phyloP scores from a whole-genome alignment of 2,329 filamentous ascomycete genomes.

The Xylariaceae sp. region DNA sequence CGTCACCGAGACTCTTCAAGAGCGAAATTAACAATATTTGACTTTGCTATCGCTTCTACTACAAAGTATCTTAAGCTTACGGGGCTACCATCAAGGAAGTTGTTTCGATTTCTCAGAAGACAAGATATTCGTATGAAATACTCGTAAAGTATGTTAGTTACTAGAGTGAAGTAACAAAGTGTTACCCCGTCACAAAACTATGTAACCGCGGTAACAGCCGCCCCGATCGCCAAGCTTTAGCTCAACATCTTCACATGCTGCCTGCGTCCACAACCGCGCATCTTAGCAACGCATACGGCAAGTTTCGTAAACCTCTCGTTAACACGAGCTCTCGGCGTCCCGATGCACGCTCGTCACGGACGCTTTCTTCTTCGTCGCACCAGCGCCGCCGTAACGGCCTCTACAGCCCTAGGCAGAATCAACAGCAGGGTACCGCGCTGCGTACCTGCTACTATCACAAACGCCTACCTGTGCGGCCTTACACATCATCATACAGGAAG shows the following conservation, averaged over 20 bases:
- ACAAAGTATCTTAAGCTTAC: background rate
- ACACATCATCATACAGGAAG: conserved; percentile 7
- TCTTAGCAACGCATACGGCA: background rate
- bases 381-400: background rate
- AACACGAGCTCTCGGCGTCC: conserved; percentile 2
- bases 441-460: conserved; percentile 2
- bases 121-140: too few relatives aligned
- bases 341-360: conserved; percentile 15
- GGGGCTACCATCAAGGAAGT: too few relatives aligned
- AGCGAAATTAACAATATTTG: background rate
- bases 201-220: background rate
- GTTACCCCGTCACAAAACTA: background rate
- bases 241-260: background rate
- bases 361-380: conserved; percentile 13
- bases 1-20: conserved; percentile 1
- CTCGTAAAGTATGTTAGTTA: background rate
- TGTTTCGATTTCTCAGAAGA: too few relatives aligned
- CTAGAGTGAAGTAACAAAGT: background rate
- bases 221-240: background rate
- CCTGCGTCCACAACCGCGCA: background rate
- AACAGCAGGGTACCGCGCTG: conserved; percentile 1
- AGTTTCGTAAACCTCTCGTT: background rate
- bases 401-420: background rate
- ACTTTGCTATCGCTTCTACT: background rate
- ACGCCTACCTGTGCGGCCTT: conserved; percentile 6